phyloP scores from a whole-genome alignment of 2,329 filamentous ascomycete species.

The Albophoma yamanashiensis region DNA sequence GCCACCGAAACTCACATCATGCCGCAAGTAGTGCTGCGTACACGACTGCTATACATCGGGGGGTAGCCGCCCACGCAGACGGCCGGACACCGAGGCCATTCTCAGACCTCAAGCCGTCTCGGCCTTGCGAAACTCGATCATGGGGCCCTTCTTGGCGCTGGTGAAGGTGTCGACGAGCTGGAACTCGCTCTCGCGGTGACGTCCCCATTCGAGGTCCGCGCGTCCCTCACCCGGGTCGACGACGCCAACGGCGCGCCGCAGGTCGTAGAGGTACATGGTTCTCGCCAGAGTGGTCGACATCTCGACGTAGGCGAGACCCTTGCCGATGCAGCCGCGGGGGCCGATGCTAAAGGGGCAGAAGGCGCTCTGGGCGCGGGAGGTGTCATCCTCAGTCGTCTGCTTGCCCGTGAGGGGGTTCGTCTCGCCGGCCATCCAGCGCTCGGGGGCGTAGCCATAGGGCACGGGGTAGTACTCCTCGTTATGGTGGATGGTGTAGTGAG shows the following conservation, averaged over 20 bases:
- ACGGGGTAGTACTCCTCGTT: constrained; percentile 51
- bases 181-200: constrained; percentile 49
- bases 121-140: constrained; percentile 47
- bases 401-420: constrained; percentile 23
- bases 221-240: constrained; percentile 42
- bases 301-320: constrained; percentile 57
- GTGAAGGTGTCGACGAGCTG: constrained; percentile 66
- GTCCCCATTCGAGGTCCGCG: constrained; percentile 37
- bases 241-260: constrained; percentile 39
- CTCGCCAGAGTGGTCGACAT: constrained; percentile 53
- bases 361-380: constrained; percentile 49
- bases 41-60: neutral
- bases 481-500: constrained; percentile 60
- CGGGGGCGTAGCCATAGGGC: constrained; percentile 48
- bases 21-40: neutral
- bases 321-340: constrained; percentile 61
- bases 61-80: neutral
- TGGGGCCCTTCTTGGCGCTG: constrained; percentile 59
- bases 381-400: constrained; percentile 36
- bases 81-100: neutral
- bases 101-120: constrained; percentile 7
- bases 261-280: constrained; percentile 49
- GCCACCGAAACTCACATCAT: neutral
- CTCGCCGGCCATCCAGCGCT: constrained; percentile 51
- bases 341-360: constrained; percentile 69